These are phyloP conservation scores for Macrocybe sp. DNA, from an alignment of 1,284 basidiomycete genomes.

Conservation along the genomic window DNA sequence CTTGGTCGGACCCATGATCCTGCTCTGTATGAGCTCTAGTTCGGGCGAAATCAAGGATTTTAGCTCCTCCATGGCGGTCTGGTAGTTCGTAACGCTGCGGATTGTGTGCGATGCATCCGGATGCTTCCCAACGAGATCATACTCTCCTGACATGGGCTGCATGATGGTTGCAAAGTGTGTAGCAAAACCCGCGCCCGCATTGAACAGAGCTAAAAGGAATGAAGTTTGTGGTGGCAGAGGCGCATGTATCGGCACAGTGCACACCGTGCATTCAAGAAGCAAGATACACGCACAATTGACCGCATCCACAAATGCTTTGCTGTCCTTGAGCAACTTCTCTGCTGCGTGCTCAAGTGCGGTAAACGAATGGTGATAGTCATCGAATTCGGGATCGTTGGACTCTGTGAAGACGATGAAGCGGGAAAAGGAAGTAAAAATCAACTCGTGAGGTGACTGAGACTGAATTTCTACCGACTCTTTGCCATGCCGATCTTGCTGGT, in stretches of 20 bases:
- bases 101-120: slow-evolving; percentile 80
- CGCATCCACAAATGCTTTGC: slow-evolving; percentile 81
- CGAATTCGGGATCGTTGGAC: slow-evolving; percentile 84
- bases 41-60: slow-evolving; percentile 80
- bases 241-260: not conserved
- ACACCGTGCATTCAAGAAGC: slow-evolving; percentile 1
- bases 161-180: slow-evolving; percentile 77
- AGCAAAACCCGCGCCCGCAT: slow-evolving; percentile 73
- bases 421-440: too few relatives aligned
- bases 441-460: too few relatives aligned
- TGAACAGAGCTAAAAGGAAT: slow-evolving; percentile 66
- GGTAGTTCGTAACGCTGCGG: slow-evolving; percentile 69
- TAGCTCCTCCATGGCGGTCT: slow-evolving; percentile 80
- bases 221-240: slow-evolving; percentile 1
- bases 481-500: slow-evolving; percentile 84
- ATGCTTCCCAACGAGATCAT: slow-evolving; percentile 74
- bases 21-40: slow-evolving; percentile 90
- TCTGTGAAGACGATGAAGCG: slow-evolving; percentile 38
- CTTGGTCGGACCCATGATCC: slow-evolving; percentile 83
- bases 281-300: slow-evolving; percentile 56
- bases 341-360: slow-evolving; percentile 73
- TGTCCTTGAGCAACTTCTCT: slow-evolving; percentile 91
- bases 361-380: slow-evolving; percentile 79
- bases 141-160: slow-evolving; percentile 79
- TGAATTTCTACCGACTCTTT: slow-evolving; percentile 62